Evolutionary conservation across 148 eudicot genomes (phyloP), one percentile per base, ranked within the genome.

Genomic region (Rhododendron vialii): DNA sequence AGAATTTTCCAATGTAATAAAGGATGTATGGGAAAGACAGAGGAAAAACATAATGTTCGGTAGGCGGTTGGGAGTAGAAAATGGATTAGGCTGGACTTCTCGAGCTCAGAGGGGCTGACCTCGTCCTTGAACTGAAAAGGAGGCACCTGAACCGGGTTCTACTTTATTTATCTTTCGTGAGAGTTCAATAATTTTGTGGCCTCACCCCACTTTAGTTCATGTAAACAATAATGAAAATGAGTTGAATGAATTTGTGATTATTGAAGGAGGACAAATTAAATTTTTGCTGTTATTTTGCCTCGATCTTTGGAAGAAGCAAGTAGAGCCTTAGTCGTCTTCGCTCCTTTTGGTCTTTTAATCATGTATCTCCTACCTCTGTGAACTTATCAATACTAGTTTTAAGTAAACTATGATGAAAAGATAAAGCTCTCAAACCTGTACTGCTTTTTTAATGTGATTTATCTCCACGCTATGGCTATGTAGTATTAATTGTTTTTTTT

Each of bases 401-500:
- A 43, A 26, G 41, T 45, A 9, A 45, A 7, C 3, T 50, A 24
- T 84, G 47, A 73, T 73, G 85, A 14, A 51, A 84, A 33, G 18
- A 3, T 83, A 7, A 38, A 84, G 75, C 41, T 84, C 50, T 11
- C 2, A 50, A 1, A 51, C 51, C 17, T 22, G 22, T 50, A 41
- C 38, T 55, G 59, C 81, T 84, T 51, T 48, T 48, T 48, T 24
- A 20, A 22, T 36, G 28, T 67, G 77, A 13, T 82, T 20, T 61
- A 11, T 79, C 26, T 43, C 22, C 65, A 30, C 24, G 5, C n/a
- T 51, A 5, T 48, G 22, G 30, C 7, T 53, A 18, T 65, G 18
- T 59, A 10, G 48, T 53, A 2, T 28, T 85, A 80, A 78, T 85
- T 47, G 83, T 89, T 14, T 81, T 48, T 89, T 14, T 81, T 65